These are phyloP conservation scores for Lactarius hatsudake DNA, from an alignment of 768 basidiomycete species.

Conservation along the genomic window DNA sequence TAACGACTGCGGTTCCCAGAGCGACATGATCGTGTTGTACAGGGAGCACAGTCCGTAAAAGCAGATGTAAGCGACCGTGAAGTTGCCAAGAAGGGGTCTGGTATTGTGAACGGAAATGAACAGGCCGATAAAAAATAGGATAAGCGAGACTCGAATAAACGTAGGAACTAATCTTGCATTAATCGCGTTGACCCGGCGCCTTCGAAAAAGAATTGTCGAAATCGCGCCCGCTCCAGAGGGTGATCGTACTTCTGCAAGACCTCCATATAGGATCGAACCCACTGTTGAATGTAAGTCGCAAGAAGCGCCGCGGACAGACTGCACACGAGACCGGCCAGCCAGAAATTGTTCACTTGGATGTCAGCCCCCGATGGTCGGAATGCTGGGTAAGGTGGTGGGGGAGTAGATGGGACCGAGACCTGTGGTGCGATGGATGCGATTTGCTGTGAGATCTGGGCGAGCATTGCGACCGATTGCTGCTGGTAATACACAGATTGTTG, in stretches of 20 bases:
- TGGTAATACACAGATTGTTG: too few species aligned
- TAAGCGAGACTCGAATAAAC: conserved; percentile 2
- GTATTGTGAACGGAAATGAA: background rate
- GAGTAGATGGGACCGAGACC: too few species aligned
- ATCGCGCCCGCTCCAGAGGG: background rate
- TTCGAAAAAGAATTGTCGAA: background rate
- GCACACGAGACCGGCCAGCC: too few species aligned
- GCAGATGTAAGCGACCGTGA: background rate
- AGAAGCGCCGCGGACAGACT: too few species aligned
- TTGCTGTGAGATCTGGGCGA: too few species aligned
- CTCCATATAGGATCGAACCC: too few species aligned
- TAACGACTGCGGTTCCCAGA: background rate
- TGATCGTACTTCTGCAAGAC: too few species aligned
- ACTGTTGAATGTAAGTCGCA: too few species aligned
- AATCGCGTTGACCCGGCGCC: background rate
- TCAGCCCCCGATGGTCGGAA: too few species aligned
- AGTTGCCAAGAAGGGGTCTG: background rate
- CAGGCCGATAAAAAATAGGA: conserved; percentile 10
- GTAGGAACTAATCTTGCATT: background rate
- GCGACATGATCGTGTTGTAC: background rate
- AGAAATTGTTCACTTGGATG: accelerated
- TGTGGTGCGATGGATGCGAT: too few species aligned
- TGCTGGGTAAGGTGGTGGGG: too few species aligned
- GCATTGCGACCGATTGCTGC: too few species aligned
- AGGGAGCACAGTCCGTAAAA: background rate